Percentiles rank a stretch among this genome's conserved stretches.
Conservation (phyloP, 2,329 filamentous ascomycete species). For the Phialocephala sp. region DNA sequence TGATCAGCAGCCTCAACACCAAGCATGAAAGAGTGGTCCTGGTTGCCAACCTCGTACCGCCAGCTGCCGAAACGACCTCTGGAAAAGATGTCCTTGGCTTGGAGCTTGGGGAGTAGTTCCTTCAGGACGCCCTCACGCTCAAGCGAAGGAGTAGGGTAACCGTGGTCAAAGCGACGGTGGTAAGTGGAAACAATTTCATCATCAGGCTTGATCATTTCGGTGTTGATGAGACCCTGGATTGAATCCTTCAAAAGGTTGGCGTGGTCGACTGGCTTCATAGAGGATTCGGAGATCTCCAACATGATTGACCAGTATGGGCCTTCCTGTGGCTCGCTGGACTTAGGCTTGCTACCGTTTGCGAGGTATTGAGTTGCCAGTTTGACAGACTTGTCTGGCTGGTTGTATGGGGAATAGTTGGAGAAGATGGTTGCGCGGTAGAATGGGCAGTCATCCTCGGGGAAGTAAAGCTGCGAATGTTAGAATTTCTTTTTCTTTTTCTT, state of each 20-base stretch:
- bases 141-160: constrained; percentile 92
- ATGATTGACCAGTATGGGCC: constrained; percentile 99
- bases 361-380: constrained; percentile 88
- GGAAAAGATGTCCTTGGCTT: constrained; percentile 90
- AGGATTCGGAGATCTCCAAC: constrained; percentile 96
- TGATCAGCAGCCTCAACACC: constrained; percentile 77
- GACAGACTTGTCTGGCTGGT: constrained; percentile 82
- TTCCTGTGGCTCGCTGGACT: constrained; percentile 73
- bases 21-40: constrained; percentile 80
- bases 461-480: constrained; percentile 72
- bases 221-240: constrained; percentile 97
- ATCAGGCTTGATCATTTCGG: constrained; percentile 86
- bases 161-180: constrained; percentile 97
- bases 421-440: constrained; percentile 99
- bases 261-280: constrained; percentile 90
- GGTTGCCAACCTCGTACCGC: constrained; percentile 89
- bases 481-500: not conserved
- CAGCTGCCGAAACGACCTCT: constrained; percentile 97
- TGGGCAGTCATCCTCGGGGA: constrained; percentile 97
- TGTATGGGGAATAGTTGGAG: constrained; percentile 99
- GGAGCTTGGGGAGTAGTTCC: constrained; percentile 89
- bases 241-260: constrained; percentile 85
- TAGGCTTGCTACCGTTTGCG: constrained; percentile 82
- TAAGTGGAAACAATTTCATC: constrained; percentile 99
- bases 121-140: constrained; percentile 96